A percentile compares a stretch with the other conserved stretches of the same genome.
Conservation (phyloP, 192 early-diverging fungal species). For the Kickxella alabastrina region DNA sequence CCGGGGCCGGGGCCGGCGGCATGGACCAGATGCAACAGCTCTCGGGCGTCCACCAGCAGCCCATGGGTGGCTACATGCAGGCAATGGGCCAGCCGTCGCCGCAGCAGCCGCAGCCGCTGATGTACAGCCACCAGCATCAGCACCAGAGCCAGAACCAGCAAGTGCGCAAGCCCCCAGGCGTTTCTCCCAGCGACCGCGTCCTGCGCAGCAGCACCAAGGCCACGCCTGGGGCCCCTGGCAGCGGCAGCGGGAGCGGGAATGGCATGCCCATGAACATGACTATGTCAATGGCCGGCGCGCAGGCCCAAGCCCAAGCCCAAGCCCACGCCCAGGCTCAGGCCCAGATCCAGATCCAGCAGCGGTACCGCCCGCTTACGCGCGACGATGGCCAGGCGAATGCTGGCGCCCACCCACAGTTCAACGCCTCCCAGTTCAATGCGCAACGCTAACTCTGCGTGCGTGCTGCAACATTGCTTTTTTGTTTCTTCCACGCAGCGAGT, state of each 20-base stretch:
- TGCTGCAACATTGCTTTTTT: conserved; percentile 2
- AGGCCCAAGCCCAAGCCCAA: no score
- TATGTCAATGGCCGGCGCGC: conserved; percentile 13
- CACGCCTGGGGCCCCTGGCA: conserved; percentile 9
- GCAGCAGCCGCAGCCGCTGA: conserved; percentile 37
- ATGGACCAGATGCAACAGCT: conserved; percentile 40
- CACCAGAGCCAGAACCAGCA: conserved; percentile 27
- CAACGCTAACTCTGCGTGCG: no score
- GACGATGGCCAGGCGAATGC: conserved; percentile 28
- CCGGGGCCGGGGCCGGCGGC: conserved; percentile 8
- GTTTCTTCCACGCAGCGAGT: no score
- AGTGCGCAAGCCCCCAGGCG: no score
- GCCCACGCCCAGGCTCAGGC: no score
- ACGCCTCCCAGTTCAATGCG: conserved; percentile 12
- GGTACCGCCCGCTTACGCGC: conserved; percentile 38
- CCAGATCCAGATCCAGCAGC: no score
- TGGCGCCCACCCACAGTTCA: conserved; percentile 24
- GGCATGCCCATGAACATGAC: no score
- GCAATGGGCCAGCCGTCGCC: conserved; percentile 28
- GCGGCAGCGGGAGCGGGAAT: conserved; percentile 13
- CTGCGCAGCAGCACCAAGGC: conserved; percentile 46
- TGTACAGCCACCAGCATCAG: conserved; percentile 33
- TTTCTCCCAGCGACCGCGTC: conserved; percentile 44
- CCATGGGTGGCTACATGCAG: no score
- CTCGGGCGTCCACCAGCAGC: conserved; percentile 27